phyloP scores from a whole-genome alignment of 805 yeast genomes.

The Cyberlindnera mrakii region DNA sequence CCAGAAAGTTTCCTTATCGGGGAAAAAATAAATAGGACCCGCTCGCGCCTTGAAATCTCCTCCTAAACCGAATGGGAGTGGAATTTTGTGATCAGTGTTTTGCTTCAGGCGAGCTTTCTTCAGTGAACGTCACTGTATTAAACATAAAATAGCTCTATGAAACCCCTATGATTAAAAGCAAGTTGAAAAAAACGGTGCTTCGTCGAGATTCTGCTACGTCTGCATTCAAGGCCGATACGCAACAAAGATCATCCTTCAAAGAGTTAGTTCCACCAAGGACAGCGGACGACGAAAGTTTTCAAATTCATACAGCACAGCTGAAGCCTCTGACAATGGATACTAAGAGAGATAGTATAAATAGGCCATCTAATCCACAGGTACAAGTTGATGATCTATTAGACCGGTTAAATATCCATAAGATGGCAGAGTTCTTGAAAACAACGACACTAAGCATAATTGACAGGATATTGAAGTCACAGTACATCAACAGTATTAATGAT shows the following conservation, averaged over 20 bases:
- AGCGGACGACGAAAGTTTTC: slow-evolving; percentile 4
- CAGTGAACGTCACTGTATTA: too few relatives aligned
- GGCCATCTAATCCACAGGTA: background rate
- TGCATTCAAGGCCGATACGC: background rate
- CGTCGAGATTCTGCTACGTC: slow-evolving; percentile 4
- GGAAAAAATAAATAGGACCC: background rate
- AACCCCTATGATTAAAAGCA: slow-evolving; percentile 1
- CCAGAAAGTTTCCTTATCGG: background rate
- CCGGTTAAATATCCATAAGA: slow-evolving; percentile 7
- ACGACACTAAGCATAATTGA: background rate
- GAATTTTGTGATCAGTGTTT: too few relatives aligned
- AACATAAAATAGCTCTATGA: background rate
- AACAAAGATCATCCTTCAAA: background rate
- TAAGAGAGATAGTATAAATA: background rate
- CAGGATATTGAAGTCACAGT: slow-evolving; percentile 14
- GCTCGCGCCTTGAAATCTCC: too few relatives aligned
- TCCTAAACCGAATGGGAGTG: too few relatives aligned
- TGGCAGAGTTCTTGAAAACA: slow-evolving; percentile 1
- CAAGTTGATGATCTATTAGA: slow-evolving; percentile 13
- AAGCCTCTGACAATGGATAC: background rate
- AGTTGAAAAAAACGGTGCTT: slow-evolving; percentile 2
- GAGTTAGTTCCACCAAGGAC: slow-evolving; percentile 1
- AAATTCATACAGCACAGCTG: background rate
- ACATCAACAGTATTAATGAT: slow-evolving; percentile 16
- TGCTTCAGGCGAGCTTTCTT: too few relatives aligned